Evolutionary conservation across 805 yeast species (phyloP).

Genomic region (Debaryomyces maramus): DNA sequence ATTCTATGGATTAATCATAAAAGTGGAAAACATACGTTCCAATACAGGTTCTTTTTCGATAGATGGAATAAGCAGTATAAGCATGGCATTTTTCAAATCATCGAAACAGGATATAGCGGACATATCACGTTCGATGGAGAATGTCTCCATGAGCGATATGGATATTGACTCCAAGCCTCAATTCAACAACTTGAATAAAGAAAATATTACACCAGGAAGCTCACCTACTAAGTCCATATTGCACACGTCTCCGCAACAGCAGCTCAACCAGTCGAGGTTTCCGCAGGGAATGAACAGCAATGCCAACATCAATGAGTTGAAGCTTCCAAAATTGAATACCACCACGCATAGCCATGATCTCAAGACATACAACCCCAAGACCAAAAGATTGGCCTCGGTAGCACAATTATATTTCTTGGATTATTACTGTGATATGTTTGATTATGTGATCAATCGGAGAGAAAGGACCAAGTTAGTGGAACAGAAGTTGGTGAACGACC

Average conservation of each 20-base stretch:
- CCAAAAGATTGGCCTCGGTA: conserved; percentile 83
- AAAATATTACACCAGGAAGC: conserved; percentile 34
- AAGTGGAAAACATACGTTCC: background rate
- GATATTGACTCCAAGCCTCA: conserved; percentile 36
- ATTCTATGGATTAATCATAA: background rate
- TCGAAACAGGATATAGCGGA: conserved; percentile 28
- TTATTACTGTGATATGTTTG: conserved; percentile 94
- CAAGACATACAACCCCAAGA: conserved; percentile 69
- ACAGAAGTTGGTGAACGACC: conserved; percentile 51
- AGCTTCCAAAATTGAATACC: background rate
- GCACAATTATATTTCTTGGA: conserved; percentile 93
- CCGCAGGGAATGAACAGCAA: conserved; percentile 3
- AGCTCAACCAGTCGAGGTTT: conserved; percentile 1
- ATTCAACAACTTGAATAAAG: conserved; percentile 28
- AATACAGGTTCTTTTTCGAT: background rate
- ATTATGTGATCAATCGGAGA: conserved; percentile 83
- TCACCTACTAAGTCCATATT: conserved; percentile 40
- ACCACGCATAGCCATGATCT: conserved; percentile 10
- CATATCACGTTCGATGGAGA: conserved; percentile 43
- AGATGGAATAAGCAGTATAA: background rate
- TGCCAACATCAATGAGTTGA: background rate
- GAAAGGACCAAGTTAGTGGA: conserved; percentile 76
- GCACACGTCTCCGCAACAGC: conserved; percentile 27
- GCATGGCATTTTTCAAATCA: conserved; percentile 7
- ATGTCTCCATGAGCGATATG: conserved; percentile 40